Percentiles rank a stretch among this genome's conserved stretches.
Evolutionary conservation across 2,329 filamentous ascomycete species (phyloP).

Genomic region (Blastomyces emzantsi): DNA sequence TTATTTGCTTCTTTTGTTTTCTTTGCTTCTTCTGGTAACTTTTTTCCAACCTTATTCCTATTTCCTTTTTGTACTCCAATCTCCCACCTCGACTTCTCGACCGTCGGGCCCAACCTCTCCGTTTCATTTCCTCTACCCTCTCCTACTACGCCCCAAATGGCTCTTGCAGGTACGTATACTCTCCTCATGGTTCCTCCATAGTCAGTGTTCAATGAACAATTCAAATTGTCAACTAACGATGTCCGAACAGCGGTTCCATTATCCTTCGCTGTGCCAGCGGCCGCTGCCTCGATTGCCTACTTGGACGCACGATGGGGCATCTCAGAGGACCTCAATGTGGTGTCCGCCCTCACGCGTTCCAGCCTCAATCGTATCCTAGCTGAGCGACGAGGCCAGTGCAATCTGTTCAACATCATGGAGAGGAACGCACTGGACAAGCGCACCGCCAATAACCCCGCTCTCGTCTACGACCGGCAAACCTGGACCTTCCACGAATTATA

Average conservation of each 20-base stretch:
- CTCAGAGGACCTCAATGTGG: slow-evolving; percentile 55
- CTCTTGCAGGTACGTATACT: background rate
- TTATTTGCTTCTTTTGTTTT: background rate
- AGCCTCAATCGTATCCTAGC: slow-evolving; percentile 38
- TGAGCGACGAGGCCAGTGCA: slow-evolving; percentile 53
- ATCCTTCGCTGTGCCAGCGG: slow-evolving; percentile 48
- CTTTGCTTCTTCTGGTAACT: background rate
- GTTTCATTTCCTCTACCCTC: background rate
- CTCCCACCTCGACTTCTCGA: background rate
- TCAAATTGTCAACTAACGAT: background rate
- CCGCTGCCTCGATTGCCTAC: slow-evolving; percentile 62
- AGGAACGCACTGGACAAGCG: slow-evolving; percentile 51
- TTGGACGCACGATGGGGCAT: slow-evolving; percentile 62
- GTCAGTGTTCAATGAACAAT: background rate
- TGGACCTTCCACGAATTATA: slow-evolving; percentile 74
- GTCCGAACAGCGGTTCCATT: slow-evolving; percentile 28
- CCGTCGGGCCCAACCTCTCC: background rate
- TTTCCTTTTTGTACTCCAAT: background rate
- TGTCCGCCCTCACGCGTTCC: slow-evolving; percentile 47
- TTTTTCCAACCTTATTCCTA: background rate
- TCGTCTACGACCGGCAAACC: slow-evolving; percentile 58
- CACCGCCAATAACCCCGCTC: slow-evolving; percentile 42
- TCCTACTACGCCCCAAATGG: background rate
- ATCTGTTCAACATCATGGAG: slow-evolving; percentile 68
- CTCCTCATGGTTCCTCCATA: background rate